Evolutionary conservation across 768 basidiomycete genomes (phyloP).

Genomic region (Amylocystis lapponica): DNA sequence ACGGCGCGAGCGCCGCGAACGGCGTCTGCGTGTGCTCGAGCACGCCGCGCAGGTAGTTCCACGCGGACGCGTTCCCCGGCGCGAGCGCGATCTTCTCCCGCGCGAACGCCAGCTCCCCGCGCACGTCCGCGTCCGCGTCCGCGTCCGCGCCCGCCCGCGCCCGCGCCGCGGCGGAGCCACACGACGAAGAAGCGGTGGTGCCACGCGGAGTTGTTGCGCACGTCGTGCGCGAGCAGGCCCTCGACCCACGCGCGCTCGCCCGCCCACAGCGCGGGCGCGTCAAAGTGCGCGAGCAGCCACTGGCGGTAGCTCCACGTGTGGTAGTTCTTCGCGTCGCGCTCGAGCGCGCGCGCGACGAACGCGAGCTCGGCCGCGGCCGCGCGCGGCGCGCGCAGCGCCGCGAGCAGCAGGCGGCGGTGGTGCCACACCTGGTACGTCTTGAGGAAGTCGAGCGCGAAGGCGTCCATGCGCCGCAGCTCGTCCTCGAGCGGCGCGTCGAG

Average conservation of each 20-base stretch:
- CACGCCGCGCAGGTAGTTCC: conserved; percentile 94
- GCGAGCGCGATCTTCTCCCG: conserved; percentile 80
- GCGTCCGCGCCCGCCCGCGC: conserved; percentile 55
- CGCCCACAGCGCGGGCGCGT: conserved; percentile 56
- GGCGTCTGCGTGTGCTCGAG: conserved; percentile 58
- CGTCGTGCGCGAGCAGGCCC: conserved; percentile 61
- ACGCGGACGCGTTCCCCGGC: conserved; percentile 91
- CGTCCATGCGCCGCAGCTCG: conserved; percentile 85
- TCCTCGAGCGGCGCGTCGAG: conserved; percentile 60
- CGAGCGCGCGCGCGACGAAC: conserved; percentile 71
- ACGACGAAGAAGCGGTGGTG: conserved; percentile 91
- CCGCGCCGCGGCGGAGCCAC: conserved; percentile 65
- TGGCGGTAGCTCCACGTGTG: conserved; percentile 99
- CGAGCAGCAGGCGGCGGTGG: conserved; percentile 74
- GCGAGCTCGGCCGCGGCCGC: conserved; percentile 55
- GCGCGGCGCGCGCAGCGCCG: conserved; percentile 33
- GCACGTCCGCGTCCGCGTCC: conserved; percentile 52
- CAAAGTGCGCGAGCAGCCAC: conserved; percentile 86
- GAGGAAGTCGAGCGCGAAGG: conserved; percentile 73
- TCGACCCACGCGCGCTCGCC: conserved; percentile 76
- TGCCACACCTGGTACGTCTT: conserved; percentile 99
- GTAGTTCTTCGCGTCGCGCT: conserved; percentile 90
- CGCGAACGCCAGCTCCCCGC: conserved; percentile 76
- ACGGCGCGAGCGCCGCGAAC: conserved; percentile 47
- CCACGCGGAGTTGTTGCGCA: conserved; percentile 98